Evolutionary conservation across 306 rosid genomes (phyloP), one percentile per base, ranked within the genome.

Genomic region (Trifolium fragiferum): DNA sequence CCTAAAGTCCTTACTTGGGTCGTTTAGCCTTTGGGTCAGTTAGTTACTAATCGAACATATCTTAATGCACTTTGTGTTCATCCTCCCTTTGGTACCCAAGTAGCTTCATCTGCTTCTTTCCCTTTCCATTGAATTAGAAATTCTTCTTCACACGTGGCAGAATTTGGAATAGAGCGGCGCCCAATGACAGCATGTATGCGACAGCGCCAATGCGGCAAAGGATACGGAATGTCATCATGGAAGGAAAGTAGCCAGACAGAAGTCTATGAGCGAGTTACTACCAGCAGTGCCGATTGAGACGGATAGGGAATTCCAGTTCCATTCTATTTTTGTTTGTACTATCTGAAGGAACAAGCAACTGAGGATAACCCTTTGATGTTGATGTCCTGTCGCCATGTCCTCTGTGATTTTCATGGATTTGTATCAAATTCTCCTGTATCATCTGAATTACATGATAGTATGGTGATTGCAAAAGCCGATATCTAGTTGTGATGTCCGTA

Each of bases 211-310:
- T n/a, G n/a, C n/a, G n/a, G n/a, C n/a, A n/a, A n/a, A n/a, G n/a
- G n/a, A n/a, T n/a, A n/a, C n/a, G n/a, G 96, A 87, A 73, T 66
- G 93, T 91, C 38, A 84, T 94, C 30, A 25, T 25, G 97, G 87
- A 84, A 37, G 93, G 95, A 76, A 94, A 82, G 89, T 91, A 83
- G 86, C 92, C 83, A 70, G 98, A 94, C 91, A 97, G 97, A 96
- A 86, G 69, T 61, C 91, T 4, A 82, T 85, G 92, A 87, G 84
- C 87, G 91, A 90, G 73, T 80, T 94, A 25, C 30, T 25, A 80
- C 96, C 97, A 0, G 88, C n/a, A n/a, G n/a, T 91, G 38, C 97
- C 92, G 0, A 92, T 94, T 38, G 95, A 91, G 86, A 78, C 92
- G 78, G 93, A 82, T 55, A 61, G 66, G 8, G 89, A 92, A 75